Base-by-base conservation (phyloP, 2,329 filamentous ascomycete genomes). In the Fusarium nygamai region DNA sequence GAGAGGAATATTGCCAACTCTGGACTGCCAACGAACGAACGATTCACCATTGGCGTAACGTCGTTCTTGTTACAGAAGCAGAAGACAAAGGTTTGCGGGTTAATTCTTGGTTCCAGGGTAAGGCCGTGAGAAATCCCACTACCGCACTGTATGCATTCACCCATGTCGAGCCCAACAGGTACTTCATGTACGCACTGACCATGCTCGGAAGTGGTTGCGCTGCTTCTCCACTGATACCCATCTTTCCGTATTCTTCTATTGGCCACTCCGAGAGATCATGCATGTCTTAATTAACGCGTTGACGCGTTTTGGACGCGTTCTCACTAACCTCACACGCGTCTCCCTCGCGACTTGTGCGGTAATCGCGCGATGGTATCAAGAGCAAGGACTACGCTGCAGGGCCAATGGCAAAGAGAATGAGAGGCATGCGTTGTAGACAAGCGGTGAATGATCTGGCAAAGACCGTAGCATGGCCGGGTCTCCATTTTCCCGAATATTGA, bases 131-230 rank as follows among this genome's bases (percentile, higher is more conserved):
- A 38, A 38, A 9, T 46, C 11, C 1, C 6, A 17, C 7, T 5
- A 29, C 29, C 43, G 41, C 67, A 74, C 71, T 74, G 71, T 74
- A 54, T 47, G 29, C 8, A 8, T 20, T 20, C 56, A 24, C 51
- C 58, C 71, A 61, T 58, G 60, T 48, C 34, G 27, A 33, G 47
- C 64, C 50, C 58, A 39, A 56, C 62, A 74, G 71, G 71, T 61
- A 74, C 67, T 74, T 72, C 36, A 64, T 69, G 71, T 48, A 72
- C 60, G 76, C 76, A 78, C 70, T 50, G 72, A 64, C 66, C 76
- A 78, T 12, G 10, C 29, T 47, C 76, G 76, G 76, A 78, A 78
- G 76, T 78, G 76, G 64, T 64, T 78, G 76, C 76, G 74, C 43
- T 71, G 43, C 29, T 19, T 54, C 41, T n/a, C 76, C 72, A 65